A percentile compares a stretch with the other conserved stretches of the same genome.
Evolutionary conservation across 2,329 filamentous ascomycete species (phyloP).

Genomic region (Bipolaris bicolor): DNA sequence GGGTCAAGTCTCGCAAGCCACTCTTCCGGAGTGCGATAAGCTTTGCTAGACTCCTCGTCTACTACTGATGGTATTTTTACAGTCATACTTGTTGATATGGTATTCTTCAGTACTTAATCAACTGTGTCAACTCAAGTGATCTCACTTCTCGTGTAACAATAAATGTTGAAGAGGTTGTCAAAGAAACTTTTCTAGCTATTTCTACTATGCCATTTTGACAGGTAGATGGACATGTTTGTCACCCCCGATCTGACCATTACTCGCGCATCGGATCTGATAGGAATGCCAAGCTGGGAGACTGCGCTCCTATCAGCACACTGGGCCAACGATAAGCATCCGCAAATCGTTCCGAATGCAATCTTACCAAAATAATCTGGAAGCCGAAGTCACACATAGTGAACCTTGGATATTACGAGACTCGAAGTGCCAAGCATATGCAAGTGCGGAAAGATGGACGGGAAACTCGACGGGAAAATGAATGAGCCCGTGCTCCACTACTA

Average conservation of each 20-base stretch:
- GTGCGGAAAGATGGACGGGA: neutral
- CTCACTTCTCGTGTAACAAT: neutral
- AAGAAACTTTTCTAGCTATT: neutral
- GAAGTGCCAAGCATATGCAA: neutral
- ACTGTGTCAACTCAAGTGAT: neutral
- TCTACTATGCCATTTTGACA: neutral
- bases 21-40: neutral
- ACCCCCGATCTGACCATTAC: neutral
- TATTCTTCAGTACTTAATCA: neutral
- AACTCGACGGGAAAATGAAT: neutral
- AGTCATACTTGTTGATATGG: neutral
- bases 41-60: neutral
- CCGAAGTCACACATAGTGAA: no score
- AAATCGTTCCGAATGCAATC: no score
- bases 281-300: slow-evolving; percentile 1
- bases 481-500: neutral
- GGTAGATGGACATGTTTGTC: neutral
- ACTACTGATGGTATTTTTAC: neutral
- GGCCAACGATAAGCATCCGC: neutral
- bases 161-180: neutral
- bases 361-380: no score
- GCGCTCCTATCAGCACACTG: slow-evolving; percentile 1
- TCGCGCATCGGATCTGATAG: slow-evolving; percentile 2
- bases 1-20: slow-evolving; percentile 16
- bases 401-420: neutral